Conservation (phyloP, 2,329 filamentous ascomycete genomes). For the Claviceps citrina region DNA sequence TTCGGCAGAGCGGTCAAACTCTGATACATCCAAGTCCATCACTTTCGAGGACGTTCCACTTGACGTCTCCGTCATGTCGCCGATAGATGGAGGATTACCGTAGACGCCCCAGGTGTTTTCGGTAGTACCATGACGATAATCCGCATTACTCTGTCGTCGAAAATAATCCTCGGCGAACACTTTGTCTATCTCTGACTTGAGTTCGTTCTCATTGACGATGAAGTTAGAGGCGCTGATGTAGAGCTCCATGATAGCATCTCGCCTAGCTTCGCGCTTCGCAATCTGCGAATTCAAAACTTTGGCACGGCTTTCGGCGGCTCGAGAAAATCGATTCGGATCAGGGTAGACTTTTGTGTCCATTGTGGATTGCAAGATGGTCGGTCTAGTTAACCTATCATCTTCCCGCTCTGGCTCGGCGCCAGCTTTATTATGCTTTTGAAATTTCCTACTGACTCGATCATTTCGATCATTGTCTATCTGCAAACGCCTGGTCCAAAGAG, state of each 20-base stretch:
- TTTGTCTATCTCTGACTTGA: conserved; percentile 56
- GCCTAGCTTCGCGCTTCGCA: conserved; percentile 41
- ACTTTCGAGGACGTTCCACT: conserved; percentile 21
- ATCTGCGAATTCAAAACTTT: conserved; percentile 26
- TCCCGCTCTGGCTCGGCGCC: conserved; percentile 52
- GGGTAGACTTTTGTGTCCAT: conserved; percentile 35
- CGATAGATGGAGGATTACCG: conserved; percentile 30
- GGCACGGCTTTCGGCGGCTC: conserved; percentile 31
- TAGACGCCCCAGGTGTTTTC: conserved; percentile 38
- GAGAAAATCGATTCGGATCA: conserved; percentile 47
- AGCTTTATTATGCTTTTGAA: conserved; percentile 29
- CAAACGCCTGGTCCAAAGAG: conserved; percentile 53
- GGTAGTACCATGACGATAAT: conserved; percentile 19
- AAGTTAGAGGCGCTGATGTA: conserved; percentile 82
- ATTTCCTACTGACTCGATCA: conserved; percentile 29
- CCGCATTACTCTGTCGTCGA: conserved; percentile 19
- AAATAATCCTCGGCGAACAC: conserved; percentile 56
- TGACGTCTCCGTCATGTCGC: conserved; percentile 26
- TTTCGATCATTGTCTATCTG: conserved; percentile 21
- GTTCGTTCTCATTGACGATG: conserved; percentile 66
- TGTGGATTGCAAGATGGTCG: conserved; percentile 41
- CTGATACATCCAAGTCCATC: conserved; percentile 22
- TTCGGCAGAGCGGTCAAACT: conserved; percentile 30
- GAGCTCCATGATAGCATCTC: conserved; percentile 64
- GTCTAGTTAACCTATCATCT: conserved; percentile 62